phyloP scores from a whole-genome alignment of 1,139 yeast species.

The Magnusiomyces ingens region DNA sequence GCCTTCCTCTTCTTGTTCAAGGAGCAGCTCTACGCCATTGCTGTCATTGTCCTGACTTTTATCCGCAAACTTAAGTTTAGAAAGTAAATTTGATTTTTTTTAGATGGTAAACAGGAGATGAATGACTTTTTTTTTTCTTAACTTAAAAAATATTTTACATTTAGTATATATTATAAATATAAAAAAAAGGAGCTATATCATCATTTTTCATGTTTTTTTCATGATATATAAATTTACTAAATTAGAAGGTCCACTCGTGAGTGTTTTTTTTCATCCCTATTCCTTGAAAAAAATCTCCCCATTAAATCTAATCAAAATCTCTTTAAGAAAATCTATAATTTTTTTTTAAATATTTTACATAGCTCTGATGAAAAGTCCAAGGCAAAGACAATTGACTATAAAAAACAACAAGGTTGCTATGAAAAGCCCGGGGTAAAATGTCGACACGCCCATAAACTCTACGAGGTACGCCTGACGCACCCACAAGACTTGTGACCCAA shows the following conservation, averaged over 20 bases:
- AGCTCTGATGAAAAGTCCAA: constrained; percentile 52
- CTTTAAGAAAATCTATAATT: not conserved
- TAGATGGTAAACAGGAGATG: not conserved
- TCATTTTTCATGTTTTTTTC: not conserved
- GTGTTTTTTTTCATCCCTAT: not conserved
- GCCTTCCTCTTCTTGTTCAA: constrained; percentile 88
- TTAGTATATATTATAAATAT: not conserved
- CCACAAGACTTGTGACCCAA: constrained; percentile 70
- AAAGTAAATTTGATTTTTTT: not conserved
- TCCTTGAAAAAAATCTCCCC: not conserved
- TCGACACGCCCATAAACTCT: constrained; percentile 69
- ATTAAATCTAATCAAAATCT: not conserved
- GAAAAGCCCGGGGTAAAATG: constrained; percentile 59
- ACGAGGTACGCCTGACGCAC: constrained; percentile 66
- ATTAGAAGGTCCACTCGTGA: not conserved
- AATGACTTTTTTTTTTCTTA: not conserved
- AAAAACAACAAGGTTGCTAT: constrained; percentile 61
- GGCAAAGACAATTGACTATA: constrained; percentile 55
- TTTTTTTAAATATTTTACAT: constrained; percentile 13
- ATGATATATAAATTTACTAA: no score
- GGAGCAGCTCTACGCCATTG: constrained; percentile 55
- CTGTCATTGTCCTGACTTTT: constrained; percentile 27
- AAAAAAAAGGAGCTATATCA: not conserved
- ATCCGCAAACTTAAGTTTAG: constrained; percentile 18
- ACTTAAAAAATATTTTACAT: not conserved